These are phyloP conservation scores for Evernia prunastri DNA, from an alignment of 495 filamentous ascomycete species.

Conservation along the genomic window DNA sequence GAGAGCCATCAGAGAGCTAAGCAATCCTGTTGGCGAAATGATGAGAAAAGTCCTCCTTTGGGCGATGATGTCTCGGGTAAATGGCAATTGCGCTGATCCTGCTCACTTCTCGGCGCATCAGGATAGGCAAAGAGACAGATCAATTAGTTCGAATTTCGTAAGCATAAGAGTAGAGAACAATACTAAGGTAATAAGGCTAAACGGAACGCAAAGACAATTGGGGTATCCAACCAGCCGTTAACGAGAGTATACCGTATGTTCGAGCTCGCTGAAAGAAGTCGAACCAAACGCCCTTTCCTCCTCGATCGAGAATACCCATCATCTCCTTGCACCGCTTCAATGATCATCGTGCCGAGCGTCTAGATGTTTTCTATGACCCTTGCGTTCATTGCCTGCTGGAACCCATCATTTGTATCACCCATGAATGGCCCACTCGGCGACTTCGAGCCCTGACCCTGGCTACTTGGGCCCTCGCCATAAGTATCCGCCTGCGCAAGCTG, in stretches of 20 bases:
- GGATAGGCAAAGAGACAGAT: background rate
- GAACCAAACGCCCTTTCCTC: background rate
- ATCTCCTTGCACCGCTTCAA: background rate
- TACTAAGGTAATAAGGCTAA: background rate
- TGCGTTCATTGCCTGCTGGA: constrained; percentile 79
- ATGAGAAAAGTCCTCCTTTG: background rate
- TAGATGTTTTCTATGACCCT: constrained; percentile 84
- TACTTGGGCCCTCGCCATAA: constrained; percentile 53
- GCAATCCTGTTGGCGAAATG: background rate
- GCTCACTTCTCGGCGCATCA: background rate
- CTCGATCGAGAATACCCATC: background rate
- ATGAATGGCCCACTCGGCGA: constrained; percentile 24
- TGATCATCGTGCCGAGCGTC: too few relatives aligned
- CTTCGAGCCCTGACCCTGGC: constrained; percentile 35
- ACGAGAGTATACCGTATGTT: constrained; percentile 19
- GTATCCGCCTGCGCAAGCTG: constrained; percentile 47
- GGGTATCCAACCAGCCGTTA: constrained; percentile 16
- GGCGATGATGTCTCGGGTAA: background rate
- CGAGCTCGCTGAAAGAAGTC: background rate
- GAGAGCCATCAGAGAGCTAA: background rate
- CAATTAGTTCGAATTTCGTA: background rate
- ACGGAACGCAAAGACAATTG: background rate
- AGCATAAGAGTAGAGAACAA: constrained; percentile 2
- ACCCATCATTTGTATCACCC: constrained; percentile 49
- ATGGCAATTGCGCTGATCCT: background rate